Percentiles rank a stretch among this genome's conserved stretches.
These are phyloP conservation scores for Fonsecaea pedrosoi DNA, from an alignment of 2,329 filamentous ascomycete genomes.

Conservation along the genomic window DNA sequence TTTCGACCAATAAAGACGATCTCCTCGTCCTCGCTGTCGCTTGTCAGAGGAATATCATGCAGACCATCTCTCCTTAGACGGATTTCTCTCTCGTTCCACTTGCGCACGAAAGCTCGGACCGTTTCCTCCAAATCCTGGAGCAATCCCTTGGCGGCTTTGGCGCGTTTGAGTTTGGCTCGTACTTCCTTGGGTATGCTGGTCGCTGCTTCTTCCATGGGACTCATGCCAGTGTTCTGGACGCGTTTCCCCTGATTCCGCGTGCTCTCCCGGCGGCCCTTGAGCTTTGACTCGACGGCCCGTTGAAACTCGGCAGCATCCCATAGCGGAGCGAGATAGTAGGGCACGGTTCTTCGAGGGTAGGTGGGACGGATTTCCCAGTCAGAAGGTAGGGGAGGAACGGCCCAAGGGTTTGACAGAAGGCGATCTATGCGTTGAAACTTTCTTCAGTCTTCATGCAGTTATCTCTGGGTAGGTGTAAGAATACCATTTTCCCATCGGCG, in stretches of 20 bases:
- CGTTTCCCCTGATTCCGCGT: slow-evolving; percentile 50
- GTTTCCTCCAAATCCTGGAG: slow-evolving; percentile 85
- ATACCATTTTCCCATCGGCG: slow-evolving; percentile 95
- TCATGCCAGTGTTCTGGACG: slow-evolving; percentile 44
- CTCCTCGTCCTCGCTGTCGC: slow-evolving; percentile 71
- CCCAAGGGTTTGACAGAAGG: slow-evolving; percentile 84
- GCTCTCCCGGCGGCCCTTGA: slow-evolving; percentile 41
- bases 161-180: slow-evolving; percentile 78
- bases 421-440: slow-evolving; percentile 66
- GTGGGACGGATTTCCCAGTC: slow-evolving; percentile 88
- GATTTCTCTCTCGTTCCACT: slow-evolving; percentile 63
- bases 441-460: slow-evolving; percentile 18
- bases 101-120: slow-evolving; percentile 74
- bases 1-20: slow-evolving; percentile 85
- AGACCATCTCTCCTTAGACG: slow-evolving; percentile 54
- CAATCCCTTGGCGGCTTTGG: slow-evolving; percentile 77
- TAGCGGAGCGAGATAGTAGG: slow-evolving; percentile 85
- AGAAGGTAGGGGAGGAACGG: slow-evolving; percentile 76
- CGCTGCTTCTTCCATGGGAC: slow-evolving; percentile 44
- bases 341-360: slow-evolving; percentile 74
- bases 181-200: slow-evolving; percentile 76
- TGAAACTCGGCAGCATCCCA: slow-evolving; percentile 70
- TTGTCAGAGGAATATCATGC: slow-evolving; percentile 50
- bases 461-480: slow-evolving; percentile 34
- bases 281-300: slow-evolving; percentile 50